A percentile compares a stretch with the other conserved stretches of the same genome.
Conservation (phyloP, 352 stramenopile genomes). For the Pythium insidiosum region DNA sequence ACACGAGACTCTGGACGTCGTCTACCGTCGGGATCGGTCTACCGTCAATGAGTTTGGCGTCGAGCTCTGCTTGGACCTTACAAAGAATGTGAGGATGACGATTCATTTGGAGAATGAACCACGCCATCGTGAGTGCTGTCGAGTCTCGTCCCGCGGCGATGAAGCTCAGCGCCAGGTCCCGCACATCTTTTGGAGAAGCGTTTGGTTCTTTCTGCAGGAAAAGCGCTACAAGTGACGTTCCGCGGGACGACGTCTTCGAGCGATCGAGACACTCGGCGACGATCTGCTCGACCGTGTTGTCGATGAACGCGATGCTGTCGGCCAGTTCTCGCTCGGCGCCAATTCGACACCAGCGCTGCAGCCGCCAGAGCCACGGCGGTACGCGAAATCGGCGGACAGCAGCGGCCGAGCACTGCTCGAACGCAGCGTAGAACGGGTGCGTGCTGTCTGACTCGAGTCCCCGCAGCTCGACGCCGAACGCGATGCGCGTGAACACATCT, state of each 20-base stretch:
- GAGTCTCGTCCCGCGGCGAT: constrained; percentile 71
- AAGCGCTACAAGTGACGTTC: constrained; percentile 32
- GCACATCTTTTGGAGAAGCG: no score
- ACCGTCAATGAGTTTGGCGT: constrained; percentile 18
- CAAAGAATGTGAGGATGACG: constrained; percentile 39
- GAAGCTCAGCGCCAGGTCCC: constrained; percentile 75
- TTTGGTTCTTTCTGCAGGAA: constrained; percentile 22
- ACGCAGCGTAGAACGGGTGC: no score
- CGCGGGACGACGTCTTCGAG: constrained; percentile 1
- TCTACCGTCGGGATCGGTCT: constrained; percentile 34
- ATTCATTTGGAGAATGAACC: constrained; percentile 75
- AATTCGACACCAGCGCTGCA: no score
- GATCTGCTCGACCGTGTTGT: constrained; percentile 21
- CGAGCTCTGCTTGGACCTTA: constrained; percentile 35
- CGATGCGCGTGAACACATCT: no score
- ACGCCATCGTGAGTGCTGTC: constrained; percentile 54
- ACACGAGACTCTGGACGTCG: constrained; percentile 35
- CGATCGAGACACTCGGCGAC: constrained; percentile 22
- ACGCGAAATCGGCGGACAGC: no score
- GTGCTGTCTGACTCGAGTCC: no score
- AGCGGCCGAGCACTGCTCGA: no score
- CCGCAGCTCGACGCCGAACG: no score
- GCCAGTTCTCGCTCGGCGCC: no score
- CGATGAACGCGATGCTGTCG: no score
- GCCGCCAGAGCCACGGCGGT: no score